Conservation (phyloP, 2,329 filamentous ascomycete genomes). For the Talaromyces albobiverticillius region DNA sequence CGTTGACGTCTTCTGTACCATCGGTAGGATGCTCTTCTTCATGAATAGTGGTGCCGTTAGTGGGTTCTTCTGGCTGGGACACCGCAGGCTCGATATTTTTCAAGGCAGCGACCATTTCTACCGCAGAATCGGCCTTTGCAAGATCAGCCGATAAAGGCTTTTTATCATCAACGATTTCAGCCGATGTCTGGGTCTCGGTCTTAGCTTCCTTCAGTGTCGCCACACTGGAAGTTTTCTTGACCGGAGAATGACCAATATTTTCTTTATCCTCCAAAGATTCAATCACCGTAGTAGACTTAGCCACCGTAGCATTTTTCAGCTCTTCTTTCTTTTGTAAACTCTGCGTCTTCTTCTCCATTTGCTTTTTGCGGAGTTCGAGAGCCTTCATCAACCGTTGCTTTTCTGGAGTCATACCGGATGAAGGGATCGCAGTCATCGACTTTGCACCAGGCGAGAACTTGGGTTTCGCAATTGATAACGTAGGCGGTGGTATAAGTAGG, state of each 20-base stretch:
- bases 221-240: not conserved
- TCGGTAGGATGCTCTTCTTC: not conserved
- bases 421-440: slow-evolving; percentile 45
- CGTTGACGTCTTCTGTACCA: not conserved
- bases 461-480: slow-evolving; percentile 31
- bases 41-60: not conserved
- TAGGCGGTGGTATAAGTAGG: slow-evolving; percentile 38
- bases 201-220: not conserved
- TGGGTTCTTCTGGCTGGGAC: not conserved
- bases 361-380: slow-evolving; percentile 82
- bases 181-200: not conserved
- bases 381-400: slow-evolving; percentile 93
- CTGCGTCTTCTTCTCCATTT: slow-evolving; percentile 50
- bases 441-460: slow-evolving; percentile 38
- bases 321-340: slow-evolving; percentile 27
- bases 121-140: slow-evolving; percentile 23
- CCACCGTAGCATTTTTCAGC: slow-evolving; percentile 5
- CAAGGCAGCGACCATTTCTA: slow-evolving; percentile 20
- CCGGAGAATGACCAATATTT: slow-evolving; percentile 25
- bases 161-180: slow-evolving; percentile 8
- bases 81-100: not conserved
- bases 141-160: slow-evolving; percentile 15
- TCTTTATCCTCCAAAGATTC: slow-evolving; percentile 21
- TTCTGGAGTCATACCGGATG: slow-evolving; percentile 72
- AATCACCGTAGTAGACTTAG: not conserved